phyloP scores from a whole-genome alignment of 106 monocot species.

The Apostasia shenzhenica region DNA sequence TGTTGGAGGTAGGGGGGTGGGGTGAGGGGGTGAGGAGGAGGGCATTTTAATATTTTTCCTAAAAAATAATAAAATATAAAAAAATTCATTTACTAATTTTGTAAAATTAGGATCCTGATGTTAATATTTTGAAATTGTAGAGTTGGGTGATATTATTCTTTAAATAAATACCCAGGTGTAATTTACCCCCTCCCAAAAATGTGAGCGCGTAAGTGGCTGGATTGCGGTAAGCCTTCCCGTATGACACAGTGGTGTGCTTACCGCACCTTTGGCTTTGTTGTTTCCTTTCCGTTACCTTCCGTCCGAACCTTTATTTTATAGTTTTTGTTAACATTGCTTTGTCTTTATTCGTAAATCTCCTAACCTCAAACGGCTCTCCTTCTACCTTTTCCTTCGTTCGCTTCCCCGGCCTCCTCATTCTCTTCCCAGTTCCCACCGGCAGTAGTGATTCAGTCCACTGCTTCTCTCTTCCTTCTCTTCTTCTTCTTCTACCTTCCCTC shows the following conservation, averaged over 20 bases:
- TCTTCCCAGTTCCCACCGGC: background rate
- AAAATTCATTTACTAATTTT: no score
- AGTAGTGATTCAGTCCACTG: conserved; percentile 10
- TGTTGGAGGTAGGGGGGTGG: no score
- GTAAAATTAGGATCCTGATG: no score
- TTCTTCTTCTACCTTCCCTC: conserved; percentile 11
- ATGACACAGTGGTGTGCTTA: background rate
- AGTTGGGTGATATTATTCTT: no score
- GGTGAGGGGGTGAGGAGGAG: no score
- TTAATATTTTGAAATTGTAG: no score
- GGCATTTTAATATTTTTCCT: no score
- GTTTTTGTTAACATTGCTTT: background rate
- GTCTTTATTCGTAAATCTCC: background rate
- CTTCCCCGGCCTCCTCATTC: conserved; percentile 5
- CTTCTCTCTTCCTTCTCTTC: conserved; percentile 12
- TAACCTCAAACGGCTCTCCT: conserved; percentile 4
- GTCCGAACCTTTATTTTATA: background rate
- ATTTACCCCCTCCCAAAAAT: no score
- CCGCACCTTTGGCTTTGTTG: background rate
- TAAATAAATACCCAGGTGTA: no score
- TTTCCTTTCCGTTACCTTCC: background rate
- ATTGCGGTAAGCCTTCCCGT: background rate
- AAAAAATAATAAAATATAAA: no score
- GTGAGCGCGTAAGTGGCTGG: no score
- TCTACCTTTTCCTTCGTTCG: background rate